Conservation (phyloP, 2,329 filamentous ascomycete genomes). For the Fusarium duplospermum region DNA sequence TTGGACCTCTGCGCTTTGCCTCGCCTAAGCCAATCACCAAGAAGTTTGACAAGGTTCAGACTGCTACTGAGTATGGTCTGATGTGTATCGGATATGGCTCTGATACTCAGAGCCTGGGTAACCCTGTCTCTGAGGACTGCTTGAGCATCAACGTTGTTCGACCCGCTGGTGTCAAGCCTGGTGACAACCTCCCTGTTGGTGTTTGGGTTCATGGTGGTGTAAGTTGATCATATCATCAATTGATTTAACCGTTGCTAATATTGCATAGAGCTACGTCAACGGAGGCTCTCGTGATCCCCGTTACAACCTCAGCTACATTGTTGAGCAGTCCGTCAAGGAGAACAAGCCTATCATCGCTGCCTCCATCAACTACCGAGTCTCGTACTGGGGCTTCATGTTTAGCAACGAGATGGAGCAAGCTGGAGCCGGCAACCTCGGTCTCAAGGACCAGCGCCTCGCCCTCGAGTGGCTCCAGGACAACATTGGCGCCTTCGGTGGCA, state of each 20-base stretch:
- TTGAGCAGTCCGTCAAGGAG: slow-evolving; percentile 60
- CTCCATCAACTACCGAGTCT: slow-evolving; percentile 63
- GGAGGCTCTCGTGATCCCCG: slow-evolving; percentile 48
- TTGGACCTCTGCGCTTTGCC: slow-evolving; percentile 65
- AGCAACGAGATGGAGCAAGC: slow-evolving; percentile 55
- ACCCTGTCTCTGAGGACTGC: slow-evolving; percentile 41
- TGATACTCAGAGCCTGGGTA: slow-evolving; percentile 40
- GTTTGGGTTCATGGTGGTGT: slow-evolving; percentile 68
- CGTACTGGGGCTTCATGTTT: slow-evolving; percentile 64
- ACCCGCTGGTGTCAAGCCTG: slow-evolving; percentile 40
- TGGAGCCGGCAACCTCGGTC: slow-evolving; percentile 62
- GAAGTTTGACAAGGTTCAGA: slow-evolving; percentile 53
- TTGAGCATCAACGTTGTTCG: slow-evolving; percentile 43
- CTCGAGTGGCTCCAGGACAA: slow-evolving; percentile 64
- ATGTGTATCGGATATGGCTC: slow-evolving; percentile 64
- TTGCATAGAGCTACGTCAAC: slow-evolving; percentile 37
- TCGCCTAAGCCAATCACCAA: slow-evolving; percentile 61
- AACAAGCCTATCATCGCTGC: slow-evolving; percentile 63
- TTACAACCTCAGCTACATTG: slow-evolving; percentile 72
- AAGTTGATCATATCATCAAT: slow-evolving; percentile 1
- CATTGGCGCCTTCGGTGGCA: slow-evolving; percentile 62
- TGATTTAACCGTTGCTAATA: slow-evolving; percentile 8
- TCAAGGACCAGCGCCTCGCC: slow-evolving; percentile 62
- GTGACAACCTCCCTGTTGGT: slow-evolving; percentile 63
- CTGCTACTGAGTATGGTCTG: slow-evolving; percentile 59